Evolutionary conservation across 208 protist genomes (phyloP), one percentile per base, ranked within the genome.

Genomic region (Trypanosoma boissoni): DNA sequence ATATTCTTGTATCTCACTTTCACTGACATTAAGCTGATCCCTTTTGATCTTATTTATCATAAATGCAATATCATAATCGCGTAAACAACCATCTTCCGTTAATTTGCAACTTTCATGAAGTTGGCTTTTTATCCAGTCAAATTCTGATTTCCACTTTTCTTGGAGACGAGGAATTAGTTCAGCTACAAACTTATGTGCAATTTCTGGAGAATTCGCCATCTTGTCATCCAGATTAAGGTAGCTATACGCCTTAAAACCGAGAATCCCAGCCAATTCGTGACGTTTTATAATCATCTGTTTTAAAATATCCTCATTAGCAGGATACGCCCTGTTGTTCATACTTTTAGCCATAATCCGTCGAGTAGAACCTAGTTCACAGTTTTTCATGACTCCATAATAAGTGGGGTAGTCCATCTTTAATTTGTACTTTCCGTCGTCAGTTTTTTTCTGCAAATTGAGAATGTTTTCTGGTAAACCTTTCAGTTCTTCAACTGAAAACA

Each of bases 381-480:
- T 86, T 60, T 78, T 82, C 87, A 91, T 85, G 23, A 94, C 79
- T 6, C 68, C 82, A 68, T 91, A 92, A 73, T 83, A 92, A 10
- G 88, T 94, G 24, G 88, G 84, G 58, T 92, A 92, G 66, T 94
- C 88, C 72, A 92, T 83, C 58, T 85, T 88, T 34, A 89, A 68
- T 10, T 81, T 74, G 49, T 64, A 79, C 41, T 55, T 64, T 3
- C 73, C 80, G 34, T 71, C 77, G 29, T 72, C 60, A 26, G 49
- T 34, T 28, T 58, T 77, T 51, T 69, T 72, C 28, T 92, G 68
- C 18, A 51, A 24, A 32, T 44, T 59, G 26, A 89, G 34, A n/a
- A 86, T 34, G 42, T 24, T 64, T 41, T 79, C 77, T n/a, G 84
- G 75, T 20, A 92, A 81, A 20, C 88, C 84, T 43, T 67, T 69